Percentiles rank a stretch among this genome's conserved stretches.
These are phyloP conservation scores for Yamadazyma tumulicola DNA, from an alignment of 805 yeast genomes.

Conservation along the genomic window DNA sequence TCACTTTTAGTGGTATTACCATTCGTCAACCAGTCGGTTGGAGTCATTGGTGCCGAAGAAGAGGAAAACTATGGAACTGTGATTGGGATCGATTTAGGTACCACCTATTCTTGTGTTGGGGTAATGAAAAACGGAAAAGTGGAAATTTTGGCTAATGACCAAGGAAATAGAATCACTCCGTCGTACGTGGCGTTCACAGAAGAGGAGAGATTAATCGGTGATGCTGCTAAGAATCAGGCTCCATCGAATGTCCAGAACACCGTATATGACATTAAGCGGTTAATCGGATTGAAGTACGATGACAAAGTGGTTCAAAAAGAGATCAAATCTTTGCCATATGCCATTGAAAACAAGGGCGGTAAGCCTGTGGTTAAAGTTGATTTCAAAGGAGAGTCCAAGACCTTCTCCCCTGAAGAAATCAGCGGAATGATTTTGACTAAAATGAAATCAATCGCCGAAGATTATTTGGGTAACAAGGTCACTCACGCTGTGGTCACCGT, in stretches of 20 bases:
- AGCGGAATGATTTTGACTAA: slow-evolving; percentile 88
- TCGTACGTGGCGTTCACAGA: slow-evolving; percentile 94
- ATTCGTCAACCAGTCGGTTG: slow-evolving; percentile 16
- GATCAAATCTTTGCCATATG: slow-evolving; percentile 71
- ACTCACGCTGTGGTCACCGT: slow-evolving; percentile 94
- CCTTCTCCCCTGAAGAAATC: slow-evolving; percentile 91
- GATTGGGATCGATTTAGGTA: slow-evolving; percentile 81
- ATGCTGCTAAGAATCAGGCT: slow-evolving; percentile 97
- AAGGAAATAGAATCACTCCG: slow-evolving; percentile 98
- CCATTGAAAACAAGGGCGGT: slow-evolving; percentile 66
- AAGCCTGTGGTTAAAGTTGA: slow-evolving; percentile 82
- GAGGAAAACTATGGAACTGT: slow-evolving; percentile 42
- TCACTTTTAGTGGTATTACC: slow-evolving; percentile 32
- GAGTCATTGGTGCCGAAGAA: slow-evolving; percentile 19
- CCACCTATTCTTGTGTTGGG: slow-evolving; percentile 94
- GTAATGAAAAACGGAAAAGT: slow-evolving; percentile 89
- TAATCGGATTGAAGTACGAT: slow-evolving; percentile 83
- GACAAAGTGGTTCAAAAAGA: slow-evolving; percentile 73
- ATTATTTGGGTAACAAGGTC: slow-evolving; percentile 53
- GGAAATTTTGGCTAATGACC: slow-evolving; percentile 95
- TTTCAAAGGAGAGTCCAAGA: slow-evolving; percentile 79
- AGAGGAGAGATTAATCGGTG: slow-evolving; percentile 91
- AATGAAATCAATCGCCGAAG: slow-evolving; percentile 92
- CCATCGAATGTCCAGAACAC: slow-evolving; percentile 91
- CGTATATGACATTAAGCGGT: slow-evolving; percentile 87